phyloP scores from a whole-genome alignment of 2,329 filamentous ascomycete genomes.

The Colletotrichum horii region DNA sequence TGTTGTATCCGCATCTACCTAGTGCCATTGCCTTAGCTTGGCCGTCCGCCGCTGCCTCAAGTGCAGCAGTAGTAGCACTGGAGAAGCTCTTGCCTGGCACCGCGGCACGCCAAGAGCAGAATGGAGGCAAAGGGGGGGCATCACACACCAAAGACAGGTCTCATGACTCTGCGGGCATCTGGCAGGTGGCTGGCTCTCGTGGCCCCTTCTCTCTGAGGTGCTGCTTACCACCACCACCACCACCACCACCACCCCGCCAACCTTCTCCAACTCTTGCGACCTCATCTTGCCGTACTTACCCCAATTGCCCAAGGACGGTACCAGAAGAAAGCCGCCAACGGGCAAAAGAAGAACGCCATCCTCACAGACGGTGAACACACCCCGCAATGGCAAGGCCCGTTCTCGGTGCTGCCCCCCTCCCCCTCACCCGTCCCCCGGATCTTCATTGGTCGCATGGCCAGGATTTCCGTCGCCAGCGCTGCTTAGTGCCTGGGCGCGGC shows the following conservation, averaged over 20 bases:
- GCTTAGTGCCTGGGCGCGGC: neutral
- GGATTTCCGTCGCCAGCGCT: neutral
- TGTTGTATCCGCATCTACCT: neutral
- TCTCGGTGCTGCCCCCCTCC: neutral
- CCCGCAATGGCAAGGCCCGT: neutral
- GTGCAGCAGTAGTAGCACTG: neutral
- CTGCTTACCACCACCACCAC: neutral
- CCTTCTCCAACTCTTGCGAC: neutral
- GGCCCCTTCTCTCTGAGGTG: neutral
- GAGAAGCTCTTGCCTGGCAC: neutral
- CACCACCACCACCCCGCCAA: neutral
- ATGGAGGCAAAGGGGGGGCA: neutral
- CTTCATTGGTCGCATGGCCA: neutral
- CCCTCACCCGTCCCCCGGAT: neutral
- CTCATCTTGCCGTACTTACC: too few relatives aligned
- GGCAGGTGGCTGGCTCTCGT: conserved; percentile 20
- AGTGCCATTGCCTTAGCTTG: conserved; percentile 1
- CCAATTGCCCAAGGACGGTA: neutral
- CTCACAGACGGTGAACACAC: neutral
- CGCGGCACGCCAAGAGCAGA: neutral
- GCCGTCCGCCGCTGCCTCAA: neutral
- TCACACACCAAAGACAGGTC: conserved; percentile 17
- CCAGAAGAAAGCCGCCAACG: neutral
- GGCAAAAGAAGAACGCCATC: neutral
- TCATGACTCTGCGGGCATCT: conserved; percentile 9